These are phyloP conservation scores for Penicillium simplicissimum DNA, from an alignment of 495 filamentous ascomycete genomes.

Conservation along the genomic window DNA sequence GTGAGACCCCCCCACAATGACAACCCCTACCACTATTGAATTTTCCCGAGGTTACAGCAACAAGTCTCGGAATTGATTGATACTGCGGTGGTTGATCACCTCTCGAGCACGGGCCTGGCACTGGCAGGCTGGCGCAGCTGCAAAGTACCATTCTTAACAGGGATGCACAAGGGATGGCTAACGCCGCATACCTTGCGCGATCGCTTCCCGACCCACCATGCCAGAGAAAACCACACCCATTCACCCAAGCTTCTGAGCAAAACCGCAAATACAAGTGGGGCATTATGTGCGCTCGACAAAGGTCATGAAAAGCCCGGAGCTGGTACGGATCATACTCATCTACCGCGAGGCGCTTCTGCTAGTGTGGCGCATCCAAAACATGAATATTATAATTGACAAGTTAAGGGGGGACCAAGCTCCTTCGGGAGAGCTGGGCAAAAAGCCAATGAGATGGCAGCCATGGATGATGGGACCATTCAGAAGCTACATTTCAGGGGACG, in stretches of 20 bases:
- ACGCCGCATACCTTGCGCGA: not conserved
- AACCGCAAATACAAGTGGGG: not conserved
- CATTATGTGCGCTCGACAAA: not conserved
- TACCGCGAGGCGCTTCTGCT: not conserved
- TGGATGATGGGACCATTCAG: not conserved
- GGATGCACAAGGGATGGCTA: constrained; percentile 8
- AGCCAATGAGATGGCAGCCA: not conserved
- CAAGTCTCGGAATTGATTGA: rapidly evolving
- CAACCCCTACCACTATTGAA: not conserved
- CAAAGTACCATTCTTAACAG: not conserved
- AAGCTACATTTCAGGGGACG: not conserved
- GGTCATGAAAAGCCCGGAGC: not conserved
- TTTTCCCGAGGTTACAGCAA: not conserved
- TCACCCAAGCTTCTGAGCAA: not conserved
- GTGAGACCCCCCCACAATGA: not conserved
- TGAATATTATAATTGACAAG: not conserved
- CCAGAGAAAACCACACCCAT: not conserved
- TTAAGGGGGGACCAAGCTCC: not conserved
- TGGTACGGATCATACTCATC: not conserved
- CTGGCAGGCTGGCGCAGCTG: not conserved
- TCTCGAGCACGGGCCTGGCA: not conserved
- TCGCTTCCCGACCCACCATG: not conserved
- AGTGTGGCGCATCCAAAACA: not conserved
- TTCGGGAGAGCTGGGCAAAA: not conserved
- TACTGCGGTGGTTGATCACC: too few species aligned